Evolutionary conservation across 768 basidiomycete species (phyloP).

Genomic region (Hygrophoropsis aurantiaca): DNA sequence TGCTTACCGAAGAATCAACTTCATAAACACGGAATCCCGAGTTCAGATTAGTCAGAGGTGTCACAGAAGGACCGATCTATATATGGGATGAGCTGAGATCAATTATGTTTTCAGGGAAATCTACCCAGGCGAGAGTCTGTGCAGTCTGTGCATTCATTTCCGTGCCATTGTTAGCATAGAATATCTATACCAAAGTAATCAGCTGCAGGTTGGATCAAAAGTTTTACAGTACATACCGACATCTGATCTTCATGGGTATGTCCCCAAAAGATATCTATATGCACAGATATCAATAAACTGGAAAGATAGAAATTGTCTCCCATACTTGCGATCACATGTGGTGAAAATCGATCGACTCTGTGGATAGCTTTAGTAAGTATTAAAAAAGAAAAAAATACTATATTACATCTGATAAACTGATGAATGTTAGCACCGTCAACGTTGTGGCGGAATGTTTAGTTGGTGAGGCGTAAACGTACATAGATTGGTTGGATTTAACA

Average conservation of each 20-base stretch:
- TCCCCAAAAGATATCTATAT: slow-evolving; percentile 70
- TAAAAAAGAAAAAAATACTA: background rate
- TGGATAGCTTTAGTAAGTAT: background rate
- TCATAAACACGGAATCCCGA: slow-evolving; percentile 62
- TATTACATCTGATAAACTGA: slow-evolving; percentile 52
- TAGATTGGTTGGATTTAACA: slow-evolving; percentile 65
- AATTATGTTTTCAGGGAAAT: slow-evolving; percentile 10
- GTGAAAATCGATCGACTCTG: slow-evolving; percentile 76
- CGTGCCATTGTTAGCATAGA: slow-evolving; percentile 72
- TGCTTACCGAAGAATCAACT: slow-evolving; percentile 53
- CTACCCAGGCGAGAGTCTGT: slow-evolving; percentile 50
- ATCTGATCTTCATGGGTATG: slow-evolving; percentile 77
- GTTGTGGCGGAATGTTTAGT: background rate
- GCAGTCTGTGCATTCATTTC: slow-evolving; percentile 56
- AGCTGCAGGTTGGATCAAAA: background rate
- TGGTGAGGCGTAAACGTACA: slow-evolving; percentile 44
- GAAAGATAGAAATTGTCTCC: slow-evolving; percentile 12
- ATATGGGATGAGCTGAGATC: slow-evolving; percentile 5
- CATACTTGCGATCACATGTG: slow-evolving; percentile 75
- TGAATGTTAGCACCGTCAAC: background rate
- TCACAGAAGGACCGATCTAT: slow-evolving; percentile 69
- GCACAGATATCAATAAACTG: slow-evolving; percentile 2
- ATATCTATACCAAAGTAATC: slow-evolving; percentile 45
- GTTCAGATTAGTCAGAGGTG: slow-evolving; percentile 70
- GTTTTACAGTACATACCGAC: slow-evolving; percentile 40